Base-by-base conservation (phyloP, 441 rosid species). In the Adansonia gregorii region DNA sequence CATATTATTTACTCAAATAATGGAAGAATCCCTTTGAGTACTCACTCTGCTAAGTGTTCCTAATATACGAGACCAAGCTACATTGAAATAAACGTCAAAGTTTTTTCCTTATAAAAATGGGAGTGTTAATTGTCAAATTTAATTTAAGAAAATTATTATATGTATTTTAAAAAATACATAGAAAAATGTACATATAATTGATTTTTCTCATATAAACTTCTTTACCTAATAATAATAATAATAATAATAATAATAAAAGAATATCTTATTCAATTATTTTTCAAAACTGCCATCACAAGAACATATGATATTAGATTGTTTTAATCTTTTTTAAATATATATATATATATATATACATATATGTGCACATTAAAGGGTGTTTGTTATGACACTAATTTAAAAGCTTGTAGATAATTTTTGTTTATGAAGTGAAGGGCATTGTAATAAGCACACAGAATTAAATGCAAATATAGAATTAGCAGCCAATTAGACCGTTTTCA, bases 401-500 rank as follows among this genome's bases (percentile, higher is more conserved):
- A 49, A 49, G 3, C 15, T 49, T 49, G 54, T 15, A 49, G 54
- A 49, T 49, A 49, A 0, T 49, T 49, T 11, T 49, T 49, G 15
- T 49, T 49, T 10, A 49, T 15, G 54, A 49, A 49, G 5, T 3
- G 15, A 49, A 49, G 76, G 75, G 15, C 64, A n/a, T 51, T 35
- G 0, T 48, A 48, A 58, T 22, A 24, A 22, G 58, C 68, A 61
- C 41, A 1, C 0, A 0, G 17, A 45, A 22, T 24, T 20, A 5
- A 4, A 10, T 22, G 27, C 9, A 51, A 22, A 17, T 14, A 7
- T 55, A 55, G 54, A 15, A 49, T 49, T 49, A 49, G 51, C 75
- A 55, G 75, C 52, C 64, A 20, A 56, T 67, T 41, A 72, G 46
- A 35, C 66, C 4, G 3, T 73, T 73, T 51, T 55, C 35, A 31